Base-by-base conservation (phyloP, 768 basidiomycete genomes). In the Gyrodon lividus region DNA sequence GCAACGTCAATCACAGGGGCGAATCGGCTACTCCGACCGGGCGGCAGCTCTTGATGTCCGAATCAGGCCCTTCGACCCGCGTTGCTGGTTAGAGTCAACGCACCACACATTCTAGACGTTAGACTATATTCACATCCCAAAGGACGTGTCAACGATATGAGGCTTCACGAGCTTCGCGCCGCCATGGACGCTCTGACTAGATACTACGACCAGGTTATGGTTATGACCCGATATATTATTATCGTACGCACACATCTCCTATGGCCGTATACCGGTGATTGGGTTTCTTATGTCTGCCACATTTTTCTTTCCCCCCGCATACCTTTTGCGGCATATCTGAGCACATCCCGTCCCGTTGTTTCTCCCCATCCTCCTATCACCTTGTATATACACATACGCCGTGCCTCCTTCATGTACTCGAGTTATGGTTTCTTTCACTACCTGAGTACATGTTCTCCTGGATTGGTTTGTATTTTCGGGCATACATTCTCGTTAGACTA, bases 1-100 rank as follows among this genome's bases (percentile, higher is more conserved):
- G 69, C 59, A 62, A 62, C 57, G 58, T 70, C 34, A 43, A 28
- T 33, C 59, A 58, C 23, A 54, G 69, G 46, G 62, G 64, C 40
- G 61, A 65, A 22, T 48, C 61, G 23, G 44, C 57, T 31, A 70
- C 68, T 14, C 68, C 74, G 10, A 67, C 60, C 44, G 49, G 48
- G 48, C 46, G 50, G 48, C 54, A 55, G 40, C 41, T 64, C 40
- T 43, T 64, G 19, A 55, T 52, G 19, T 51, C 52, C 33, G 50
- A 46, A 30, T 53, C 53, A 31, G 28, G 48, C 51, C 37, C 53
- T 16, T 9, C 54, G 37, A 50, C 58, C 17, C 31, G 59, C 38
- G 45, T 64, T 53, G 38, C 16, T 30, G 26, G 35, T 4, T 40
- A 39, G 24, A 35, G 34, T 38, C 34, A n/a, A 10, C 39, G 17